Percentiles rank a stretch among this genome's conserved stretches.
These are phyloP conservation scores for Hypoxylon cercidicola DNA, from an alignment of 495 filamentous ascomycete species.

Conservation along the genomic window DNA sequence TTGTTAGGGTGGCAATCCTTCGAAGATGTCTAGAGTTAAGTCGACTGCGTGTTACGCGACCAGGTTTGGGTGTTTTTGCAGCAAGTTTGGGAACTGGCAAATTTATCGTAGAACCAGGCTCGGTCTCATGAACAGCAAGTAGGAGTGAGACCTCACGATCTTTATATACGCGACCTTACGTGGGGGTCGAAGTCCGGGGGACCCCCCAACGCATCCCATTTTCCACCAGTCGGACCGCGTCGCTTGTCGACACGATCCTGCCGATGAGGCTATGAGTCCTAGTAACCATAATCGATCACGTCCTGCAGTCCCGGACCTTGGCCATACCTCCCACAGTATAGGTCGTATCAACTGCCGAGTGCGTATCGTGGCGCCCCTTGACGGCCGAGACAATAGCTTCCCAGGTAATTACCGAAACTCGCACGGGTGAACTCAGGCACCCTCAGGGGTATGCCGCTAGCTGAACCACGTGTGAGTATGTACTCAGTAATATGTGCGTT, in stretches of 20 bases:
- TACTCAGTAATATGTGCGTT: no score
- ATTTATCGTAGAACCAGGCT: not conserved
- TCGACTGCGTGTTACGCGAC: no score
- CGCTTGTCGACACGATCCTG: constrained; percentile 20
- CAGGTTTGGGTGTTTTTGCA: no score
- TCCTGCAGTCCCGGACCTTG: constrained; percentile 11
- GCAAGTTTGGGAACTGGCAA: no score
- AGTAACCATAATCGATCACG: not conserved
- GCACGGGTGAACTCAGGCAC: no score
- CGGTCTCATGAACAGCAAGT: not conserved
- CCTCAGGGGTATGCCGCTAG: no score
- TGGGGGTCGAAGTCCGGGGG: constrained; percentile 28
- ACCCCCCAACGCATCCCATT: constrained; percentile 17
- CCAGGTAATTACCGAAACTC: no score
- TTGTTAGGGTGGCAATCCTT: not conserved
- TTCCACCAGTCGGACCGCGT: constrained; percentile 32
- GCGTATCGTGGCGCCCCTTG: not conserved
- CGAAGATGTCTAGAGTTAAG: not conserved
- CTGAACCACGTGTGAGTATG: no score
- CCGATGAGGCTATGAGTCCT: constrained; percentile 13
- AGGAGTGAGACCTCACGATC: not conserved
- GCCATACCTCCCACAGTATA: no score
- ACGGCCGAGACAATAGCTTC: no score
- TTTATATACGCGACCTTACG: constrained; percentile 26
- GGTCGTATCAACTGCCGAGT: constrained; percentile 10